Percentiles rank a stretch among this genome's conserved stretches.
Evolutionary conservation across 1,284 basidiomycete species (phyloP).

Genomic region (Agaricales sp.): DNA sequence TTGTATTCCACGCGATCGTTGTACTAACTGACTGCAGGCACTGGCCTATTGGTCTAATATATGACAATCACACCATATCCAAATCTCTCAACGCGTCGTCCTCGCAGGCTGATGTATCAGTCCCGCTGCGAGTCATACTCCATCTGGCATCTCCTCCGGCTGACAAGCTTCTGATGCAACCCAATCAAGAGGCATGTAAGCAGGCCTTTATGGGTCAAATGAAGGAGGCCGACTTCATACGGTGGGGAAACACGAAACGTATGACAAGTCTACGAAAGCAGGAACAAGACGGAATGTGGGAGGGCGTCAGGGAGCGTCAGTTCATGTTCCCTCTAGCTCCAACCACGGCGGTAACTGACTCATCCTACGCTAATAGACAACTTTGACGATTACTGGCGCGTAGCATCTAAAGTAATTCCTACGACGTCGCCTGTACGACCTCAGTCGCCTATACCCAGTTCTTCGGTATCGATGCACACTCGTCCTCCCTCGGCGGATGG

Average conservation of each 20-base stretch:
- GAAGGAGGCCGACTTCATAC: constrained; percentile 91
- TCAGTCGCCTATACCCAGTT: constrained; percentile 39
- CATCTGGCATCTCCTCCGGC: constrained; percentile 80
- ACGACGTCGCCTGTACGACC: constrained; percentile 47
- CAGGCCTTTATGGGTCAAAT: constrained; percentile 88
- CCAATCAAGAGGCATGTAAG: constrained; percentile 75
- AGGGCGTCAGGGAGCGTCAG: constrained; percentile 84
- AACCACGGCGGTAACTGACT: constrained; percentile 5
- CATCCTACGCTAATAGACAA: constrained; percentile 54
- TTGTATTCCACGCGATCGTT: constrained; percentile 2
- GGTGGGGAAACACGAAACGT: constrained; percentile 90
- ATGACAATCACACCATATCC: constrained; percentile 67
- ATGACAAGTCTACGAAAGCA: constrained; percentile 82
- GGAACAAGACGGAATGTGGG: constrained; percentile 92
- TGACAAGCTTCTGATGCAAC: constrained; percentile 75
- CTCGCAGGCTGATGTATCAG: constrained; percentile 24
- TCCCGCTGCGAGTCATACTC: constrained; percentile 68
- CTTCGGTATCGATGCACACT: constrained; percentile 44
- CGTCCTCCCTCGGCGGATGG: constrained; percentile 66
- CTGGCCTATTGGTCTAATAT: constrained; percentile 90
- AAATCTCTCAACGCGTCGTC: constrained; percentile 31
- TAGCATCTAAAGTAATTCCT: constrained; percentile 79
- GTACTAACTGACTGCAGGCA: constrained; percentile 61
- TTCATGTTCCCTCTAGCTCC: too few relatives aligned
- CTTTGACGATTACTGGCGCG: constrained; percentile 90